A percentile compares a stretch with the other conserved stretches of the same genome.
phyloP scores from a whole-genome alignment of 2,329 filamentous ascomycete genomes.

The Venturia asperata region DNA sequence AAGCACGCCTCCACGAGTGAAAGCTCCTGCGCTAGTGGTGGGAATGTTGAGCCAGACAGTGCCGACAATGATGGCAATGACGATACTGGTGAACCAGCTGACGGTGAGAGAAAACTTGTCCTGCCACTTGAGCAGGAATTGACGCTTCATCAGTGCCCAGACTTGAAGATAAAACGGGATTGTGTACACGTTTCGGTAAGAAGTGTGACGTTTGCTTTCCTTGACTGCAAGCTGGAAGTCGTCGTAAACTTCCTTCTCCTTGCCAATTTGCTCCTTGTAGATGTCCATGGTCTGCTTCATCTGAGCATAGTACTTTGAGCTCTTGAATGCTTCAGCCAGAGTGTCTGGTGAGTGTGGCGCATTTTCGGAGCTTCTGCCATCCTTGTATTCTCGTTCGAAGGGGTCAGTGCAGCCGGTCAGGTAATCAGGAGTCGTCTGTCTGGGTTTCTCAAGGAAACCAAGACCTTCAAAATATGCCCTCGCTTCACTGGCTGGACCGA shows the following conservation, averaged over 20 bases:
- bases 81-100: constrained; percentile 62
- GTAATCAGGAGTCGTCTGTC: constrained; percentile 76
- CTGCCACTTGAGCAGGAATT: constrained; percentile 80
- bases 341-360: constrained; percentile 62
- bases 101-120: constrained; percentile 71
- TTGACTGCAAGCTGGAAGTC: constrained; percentile 70
- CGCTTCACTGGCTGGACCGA: constrained; percentile 61
- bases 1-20: constrained; percentile 72
- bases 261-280: constrained; percentile 58
- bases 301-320: constrained; percentile 51
- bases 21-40: constrained; percentile 58
- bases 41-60: constrained; percentile 70
- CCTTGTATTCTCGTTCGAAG: constrained; percentile 71
- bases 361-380: constrained; percentile 57
- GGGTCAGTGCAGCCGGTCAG: constrained; percentile 75
- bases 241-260: constrained; percentile 61
- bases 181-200: constrained; percentile 69
- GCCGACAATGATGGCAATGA: constrained; percentile 71
- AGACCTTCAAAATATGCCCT: constrained; percentile 68
- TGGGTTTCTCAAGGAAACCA: constrained; percentile 65
- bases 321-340: constrained; percentile 62
- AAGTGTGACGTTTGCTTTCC: constrained; percentile 71
- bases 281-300: constrained; percentile 59
- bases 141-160: constrained; percentile 74
- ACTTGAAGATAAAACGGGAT: constrained; percentile 78